These are phyloP conservation scores for Rhodocollybia butyracea DNA, from an alignment of 768 basidiomycete species.

Conservation along the genomic window DNA sequence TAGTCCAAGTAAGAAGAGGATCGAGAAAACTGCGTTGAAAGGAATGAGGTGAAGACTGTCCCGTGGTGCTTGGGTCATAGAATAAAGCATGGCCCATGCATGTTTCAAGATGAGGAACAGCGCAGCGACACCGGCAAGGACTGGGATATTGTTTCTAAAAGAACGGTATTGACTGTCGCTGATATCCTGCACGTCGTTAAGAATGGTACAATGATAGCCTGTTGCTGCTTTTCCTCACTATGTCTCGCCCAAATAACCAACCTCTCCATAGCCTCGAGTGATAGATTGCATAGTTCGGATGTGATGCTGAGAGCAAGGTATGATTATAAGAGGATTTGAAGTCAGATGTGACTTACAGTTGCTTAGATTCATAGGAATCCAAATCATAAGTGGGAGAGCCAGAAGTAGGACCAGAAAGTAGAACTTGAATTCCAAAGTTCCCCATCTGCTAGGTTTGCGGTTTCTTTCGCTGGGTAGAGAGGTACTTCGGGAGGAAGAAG, in stretches of 20 bases:
- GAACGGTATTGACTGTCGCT: constrained; percentile 89
- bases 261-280: constrained; percentile 56
- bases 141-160: constrained; percentile 77
- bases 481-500: constrained; percentile 33
- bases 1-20: constrained; percentile 62
- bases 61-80: constrained; percentile 15
- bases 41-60: constrained; percentile 39
- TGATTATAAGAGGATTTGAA: neutral
- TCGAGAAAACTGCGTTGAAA: constrained; percentile 50
- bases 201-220: neutral
- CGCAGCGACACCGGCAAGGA: constrained; percentile 45
- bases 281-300: constrained; percentile 73
- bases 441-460: constrained; percentile 61
- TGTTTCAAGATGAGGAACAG: constrained; percentile 58
- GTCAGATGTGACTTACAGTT: constrained; percentile 51
- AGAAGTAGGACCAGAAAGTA: constrained; percentile 63
- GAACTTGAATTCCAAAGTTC: constrained; percentile 72
- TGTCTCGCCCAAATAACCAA: constrained; percentile 77
- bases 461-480: constrained; percentile 19
- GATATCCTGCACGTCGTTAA: constrained; percentile 62
- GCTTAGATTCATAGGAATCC: constrained; percentile 73
- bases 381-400: constrained; percentile 72
- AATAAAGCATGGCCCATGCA: constrained; percentile 36
- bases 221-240: constrained; percentile 52
- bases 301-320: constrained; percentile 45